Evolutionary conservation across 108 stramenopile species (phyloP).

Genomic region (Pelagomonas calceolata): DNA sequence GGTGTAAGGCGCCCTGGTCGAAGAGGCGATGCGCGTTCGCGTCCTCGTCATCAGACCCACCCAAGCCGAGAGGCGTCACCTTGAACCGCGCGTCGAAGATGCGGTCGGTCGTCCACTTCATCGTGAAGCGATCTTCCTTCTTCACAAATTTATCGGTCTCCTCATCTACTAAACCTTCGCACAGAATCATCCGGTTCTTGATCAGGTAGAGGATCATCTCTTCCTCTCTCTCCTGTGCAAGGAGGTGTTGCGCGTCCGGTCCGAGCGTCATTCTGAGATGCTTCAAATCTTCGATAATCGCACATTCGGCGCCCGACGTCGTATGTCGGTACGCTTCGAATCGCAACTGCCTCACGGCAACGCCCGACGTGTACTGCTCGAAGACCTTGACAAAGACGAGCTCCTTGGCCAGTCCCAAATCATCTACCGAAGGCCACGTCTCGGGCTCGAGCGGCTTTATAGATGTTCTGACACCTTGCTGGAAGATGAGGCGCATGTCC

Average conservation of each 20-base stretch:
- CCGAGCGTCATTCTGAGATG: conserved; percentile 4
- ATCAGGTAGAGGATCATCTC: conserved; percentile 12
- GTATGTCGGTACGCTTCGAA: conserved; percentile 9
- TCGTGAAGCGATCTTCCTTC: conserved; percentile 9
- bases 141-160: neutral
- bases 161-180: conserved; percentile 5
- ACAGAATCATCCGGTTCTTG: conserved; percentile 4
- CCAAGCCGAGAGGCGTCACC: conserved; percentile 5
- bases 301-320: neutral
- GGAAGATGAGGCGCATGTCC: conserved; percentile 10
- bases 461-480: conserved; percentile 3
- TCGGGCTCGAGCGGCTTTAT: no score
- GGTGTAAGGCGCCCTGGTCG: conserved; percentile 4
- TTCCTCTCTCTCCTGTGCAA: conserved; percentile 9
- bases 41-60: conserved; percentile 2
- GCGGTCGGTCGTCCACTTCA: conserved; percentile 2
- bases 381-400: conserved; percentile 6
- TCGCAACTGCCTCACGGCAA: neutral
- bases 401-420: neutral
- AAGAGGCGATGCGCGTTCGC: conserved; percentile 5
- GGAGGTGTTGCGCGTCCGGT: conserved; percentile 6
- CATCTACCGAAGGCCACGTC: no score
- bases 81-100: conserved; percentile 6
- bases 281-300: neutral
- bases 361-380: conserved; percentile 7